Evolutionary conservation across 2,329 filamentous ascomycete species (phyloP), one percentile per base, ranked within the genome.

Genomic region (Alternaria viburni): DNA sequence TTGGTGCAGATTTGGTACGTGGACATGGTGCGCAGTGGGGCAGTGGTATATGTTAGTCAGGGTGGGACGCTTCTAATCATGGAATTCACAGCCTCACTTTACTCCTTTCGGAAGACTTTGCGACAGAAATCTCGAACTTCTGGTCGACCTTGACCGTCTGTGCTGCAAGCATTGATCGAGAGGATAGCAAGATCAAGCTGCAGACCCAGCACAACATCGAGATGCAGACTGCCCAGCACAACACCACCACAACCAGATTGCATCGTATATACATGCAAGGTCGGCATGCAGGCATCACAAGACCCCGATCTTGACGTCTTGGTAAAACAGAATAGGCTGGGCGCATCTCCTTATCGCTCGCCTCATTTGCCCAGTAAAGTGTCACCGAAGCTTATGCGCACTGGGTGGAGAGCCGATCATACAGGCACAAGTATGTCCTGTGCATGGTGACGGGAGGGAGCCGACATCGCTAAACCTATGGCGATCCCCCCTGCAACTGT

Each of bases 351-450:
- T 64, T 60, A 64, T 65, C 60, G 59, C 55, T 23, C 64, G 60
- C 62, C 61, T 68, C 62, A 64, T 55, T 65, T 57, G 59, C 32
- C 47, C 54, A 21, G 30, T 52, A 43, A 46, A 55, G 21, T 23
- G 43, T 58, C 32, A 44, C 51, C 41, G 46, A 58, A 47, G 62
- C 60, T 60, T 59, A 41, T 62, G 60, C 63, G 47, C 56, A 36
- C 50, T 65, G 47, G 62, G 64, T 43, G 66, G 68, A 69, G 68
- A 70, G 66, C 68, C 68, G 68, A 70, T 66, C 60, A 59, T 57
- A 59, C 59, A 61, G 66, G 62, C 62, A 66, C 62, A 60, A 63
- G 44, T 59, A 54, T 54, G 57, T 57, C 47, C 59, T 59, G 52
- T 60, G 61, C 61, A 60, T 51, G 59, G 57, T 65, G 26, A 57